phyloP scores from a whole-genome alignment of 768 basidiomycete genomes.

The Rhodotorula paludigena region DNA sequence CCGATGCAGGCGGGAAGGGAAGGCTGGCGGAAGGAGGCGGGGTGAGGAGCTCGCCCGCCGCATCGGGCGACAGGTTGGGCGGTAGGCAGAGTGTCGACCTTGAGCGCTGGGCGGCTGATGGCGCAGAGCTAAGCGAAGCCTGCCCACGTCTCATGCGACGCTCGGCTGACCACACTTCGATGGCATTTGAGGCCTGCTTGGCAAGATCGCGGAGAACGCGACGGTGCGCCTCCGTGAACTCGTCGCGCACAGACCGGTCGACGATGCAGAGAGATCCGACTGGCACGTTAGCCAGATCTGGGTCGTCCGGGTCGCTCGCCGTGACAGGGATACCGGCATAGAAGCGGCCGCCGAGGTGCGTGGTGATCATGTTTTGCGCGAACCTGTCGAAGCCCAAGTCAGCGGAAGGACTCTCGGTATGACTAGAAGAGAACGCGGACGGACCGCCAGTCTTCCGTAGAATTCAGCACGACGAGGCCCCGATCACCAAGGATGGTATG shows the following conservation, averaged over 20 bases:
- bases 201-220: slow-evolving; percentile 38
- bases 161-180: slow-evolving; percentile 37
- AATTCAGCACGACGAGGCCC: slow-evolving; percentile 37
- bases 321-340: slow-evolving; percentile 31
- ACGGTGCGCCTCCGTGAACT: slow-evolving; percentile 37
- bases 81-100: neutral
- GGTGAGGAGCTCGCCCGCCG: neutral
- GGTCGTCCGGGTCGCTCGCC: slow-evolving; percentile 16
- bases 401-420: neutral
- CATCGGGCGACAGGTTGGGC: neutral
- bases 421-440: neutral
- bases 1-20: neutral
- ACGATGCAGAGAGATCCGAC: slow-evolving; percentile 42
- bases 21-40: neutral
- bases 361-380: slow-evolving; percentile 7
- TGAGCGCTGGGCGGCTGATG: neutral
- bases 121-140: too few relatives aligned
- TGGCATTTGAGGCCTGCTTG: slow-evolving; percentile 37
- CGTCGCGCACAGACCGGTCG: slow-evolving; percentile 36
- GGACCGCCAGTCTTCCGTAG: slow-evolving; percentile 36
- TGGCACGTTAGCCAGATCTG: neutral
- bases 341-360: slow-evolving; percentile 35
- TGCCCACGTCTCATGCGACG: slow-evolving; percentile 37
- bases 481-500: slow-evolving; percentile 40
- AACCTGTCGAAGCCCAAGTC: neutral